Base-by-base conservation (phyloP, 768 basidiomycete genomes). In the Leccinum barrowsii region DNA sequence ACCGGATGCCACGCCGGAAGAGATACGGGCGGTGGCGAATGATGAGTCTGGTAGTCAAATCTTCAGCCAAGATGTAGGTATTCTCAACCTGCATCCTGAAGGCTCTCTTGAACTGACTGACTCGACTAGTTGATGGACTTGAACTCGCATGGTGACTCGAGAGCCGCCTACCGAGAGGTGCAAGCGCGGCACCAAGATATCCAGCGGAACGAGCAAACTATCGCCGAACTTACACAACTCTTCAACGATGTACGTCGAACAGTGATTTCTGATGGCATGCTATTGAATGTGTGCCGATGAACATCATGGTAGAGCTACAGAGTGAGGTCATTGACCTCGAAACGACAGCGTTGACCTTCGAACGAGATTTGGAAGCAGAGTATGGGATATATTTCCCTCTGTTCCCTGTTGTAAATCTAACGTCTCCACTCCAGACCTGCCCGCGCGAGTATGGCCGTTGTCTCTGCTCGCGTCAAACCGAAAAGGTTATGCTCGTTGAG, bases 141-240 rank as follows among this genome's bases (percentile, higher is more conserved):
- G 50, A 92, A 89, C 73, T 89, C 91, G 19, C 90, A 89, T 65
- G 94, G 89, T 55, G 88, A 90, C 67, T 92, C 94, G 49, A 82
- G 88, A 55, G 88, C 89, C 8, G 94, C 95, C 2, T 97, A 95
- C 74, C 85, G 87, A 52, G 96, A 99, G 71, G 95, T 98, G 17
- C 96, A 98, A 77, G 91, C 89, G 66, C 88, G 96, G 59, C 94
- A 98, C 69, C 90, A 90, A 72, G 95, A 99, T 65, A 92, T 99
- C 73, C 87, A 92, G 75, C 89, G 89, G 68, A 98, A 98, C 67
- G 95, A 98, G 74, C 83, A 84, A 75, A 98, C 94, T 10, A 77
- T 99, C 48, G 87, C 85, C n/a, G 93, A 98, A 75, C 84, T 98
- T 48, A 94, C 94, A 10, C 93, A 96, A 68, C 78, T 99, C 65